These are phyloP conservation scores for Polyporus arcularius DNA, from an alignment of 768 basidiomycete genomes.

Conservation along the genomic window DNA sequence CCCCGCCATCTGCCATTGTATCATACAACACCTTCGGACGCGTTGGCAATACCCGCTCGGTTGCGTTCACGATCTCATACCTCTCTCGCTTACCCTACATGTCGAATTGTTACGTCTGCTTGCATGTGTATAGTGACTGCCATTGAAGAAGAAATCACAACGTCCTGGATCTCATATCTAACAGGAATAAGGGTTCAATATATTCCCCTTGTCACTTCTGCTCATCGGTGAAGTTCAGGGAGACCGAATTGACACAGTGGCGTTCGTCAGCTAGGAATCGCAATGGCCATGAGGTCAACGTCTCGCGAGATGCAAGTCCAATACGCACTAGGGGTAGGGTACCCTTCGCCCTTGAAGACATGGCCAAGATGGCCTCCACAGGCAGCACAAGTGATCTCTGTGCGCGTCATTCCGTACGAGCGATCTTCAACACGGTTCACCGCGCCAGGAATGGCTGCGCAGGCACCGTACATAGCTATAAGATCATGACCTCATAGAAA, in stretches of 20 bases:
- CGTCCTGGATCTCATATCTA: not conserved
- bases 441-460: slow-evolving; percentile 83
- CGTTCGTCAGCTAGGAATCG: slow-evolving; percentile 68
- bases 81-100: slow-evolving; percentile 12
- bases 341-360: slow-evolving; percentile 93
- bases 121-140: slow-evolving; percentile 16
- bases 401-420: slow-evolving; percentile 66
- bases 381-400: slow-evolving; percentile 86
- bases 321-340: slow-evolving; percentile 67
- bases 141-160: not conserved
- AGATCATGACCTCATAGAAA: not conserved
- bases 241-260: slow-evolving; percentile 90
- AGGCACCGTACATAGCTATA: not conserved
- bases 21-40: slow-evolving; percentile 8
- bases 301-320: not conserved
- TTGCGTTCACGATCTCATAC: slow-evolving; percentile 13
- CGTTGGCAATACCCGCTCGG: not conserved
- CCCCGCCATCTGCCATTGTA: slow-evolving; percentile 9
- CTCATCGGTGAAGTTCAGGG: slow-evolving; percentile 71
- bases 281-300: not conserved
- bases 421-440: slow-evolving; percentile 77
- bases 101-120: slow-evolving; percentile 9
- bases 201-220: not conserved
- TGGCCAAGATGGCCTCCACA: slow-evolving; percentile 95
- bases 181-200: not conserved